phyloP scores from a whole-genome alignment of 2,329 filamentous ascomycete genomes.

The Talaromyces funiculosus region DNA sequence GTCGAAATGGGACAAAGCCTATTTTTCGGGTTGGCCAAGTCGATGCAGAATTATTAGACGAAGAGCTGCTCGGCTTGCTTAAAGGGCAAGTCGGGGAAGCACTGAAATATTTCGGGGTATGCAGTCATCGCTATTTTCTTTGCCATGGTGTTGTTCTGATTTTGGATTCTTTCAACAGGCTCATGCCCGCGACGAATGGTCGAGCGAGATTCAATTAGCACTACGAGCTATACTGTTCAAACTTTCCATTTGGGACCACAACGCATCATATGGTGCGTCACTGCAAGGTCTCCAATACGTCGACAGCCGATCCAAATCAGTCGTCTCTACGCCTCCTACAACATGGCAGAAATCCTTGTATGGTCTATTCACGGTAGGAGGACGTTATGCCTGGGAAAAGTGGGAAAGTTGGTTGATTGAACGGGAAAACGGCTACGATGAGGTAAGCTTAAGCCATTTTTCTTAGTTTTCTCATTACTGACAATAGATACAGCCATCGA shows the following conservation, averaged over 20 bases:
- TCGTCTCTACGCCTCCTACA: conserved; percentile 64
- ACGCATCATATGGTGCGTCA: conserved; percentile 88
- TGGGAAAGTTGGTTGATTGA: conserved; percentile 84
- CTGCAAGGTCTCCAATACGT: conserved; percentile 88
- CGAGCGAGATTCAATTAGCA: conserved; percentile 72
- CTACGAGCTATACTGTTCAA: conserved; percentile 84
- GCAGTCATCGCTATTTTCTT: conserved; percentile 25
- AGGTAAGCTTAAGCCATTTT: conserved; percentile 27
- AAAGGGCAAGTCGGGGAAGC: conserved; percentile 82
- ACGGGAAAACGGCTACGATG: conserved; percentile 68
- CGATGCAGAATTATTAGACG: conserved; percentile 89
- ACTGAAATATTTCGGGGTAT: conserved; percentile 74
- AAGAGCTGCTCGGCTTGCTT: conserved; percentile 81
- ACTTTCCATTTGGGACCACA: conserved; percentile 91
- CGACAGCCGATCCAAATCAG: conserved; percentile 65
- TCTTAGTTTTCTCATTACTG: not conserved
- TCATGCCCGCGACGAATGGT: conserved; percentile 79
- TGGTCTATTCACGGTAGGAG: conserved; percentile 77
- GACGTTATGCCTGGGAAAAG: conserved; percentile 82
- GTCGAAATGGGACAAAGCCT: conserved; percentile 72
- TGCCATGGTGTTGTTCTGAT: too few species aligned
- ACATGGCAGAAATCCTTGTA: conserved; percentile 78
- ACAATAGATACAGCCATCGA: conserved; percentile 34
- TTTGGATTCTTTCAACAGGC: too few species aligned
- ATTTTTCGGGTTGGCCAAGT: conserved; percentile 93